Base-by-base conservation (phyloP, 2,329 filamentous ascomycete genomes). In the Paraphaeosphaeria sporulosa region DNA sequence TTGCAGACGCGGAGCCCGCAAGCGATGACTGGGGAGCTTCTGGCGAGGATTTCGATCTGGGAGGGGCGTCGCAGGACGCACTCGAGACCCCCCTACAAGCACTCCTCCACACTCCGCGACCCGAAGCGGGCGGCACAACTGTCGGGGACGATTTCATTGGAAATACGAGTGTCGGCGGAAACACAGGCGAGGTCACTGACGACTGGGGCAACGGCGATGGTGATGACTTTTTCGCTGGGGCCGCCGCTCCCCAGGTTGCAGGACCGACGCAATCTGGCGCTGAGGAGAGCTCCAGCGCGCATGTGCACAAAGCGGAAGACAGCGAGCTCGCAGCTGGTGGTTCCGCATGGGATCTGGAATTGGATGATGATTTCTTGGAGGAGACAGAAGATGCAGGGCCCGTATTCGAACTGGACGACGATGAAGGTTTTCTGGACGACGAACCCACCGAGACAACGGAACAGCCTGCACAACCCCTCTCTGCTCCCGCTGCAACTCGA, bases 351-450 rank as follows among this genome's bases (percentile, higher is more conserved):
- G 87, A 92, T 64, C 90, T 91, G 49, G 91, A 92, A 46, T 86
- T 97, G 69, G 92, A 91, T 51, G 90, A 94, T 64, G 88, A 93
- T 61, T 82, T 91, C 13, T 76, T 88, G 2, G 86, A 87, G 10
- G 87, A 92, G 34, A 79, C 83, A 15, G 73, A 77, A 1, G 72
- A 75, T 27, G 81, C 19, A 13, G 38, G 83, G 44, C 83, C 74
- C 1, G 58, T 67, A 9, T 88, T 94, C 66, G 89, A 94, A 64
- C 88, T 91, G 48, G 94, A 94, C 66, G 94, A 97, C 74, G 91
- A 92, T 65, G 91, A 94, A 71, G 93, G 92, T 0, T 90, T 97
- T 61, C 81, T 97, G 10, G 89, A 96, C 7, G 93, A 94, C 59
- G 83, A 85, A 4, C 83, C 75, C 25, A 79, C 84, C 21, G 74